Evolutionary conservation across 2,329 filamentous ascomycete species (phyloP).

Genomic region (Penicillium sp.): DNA sequence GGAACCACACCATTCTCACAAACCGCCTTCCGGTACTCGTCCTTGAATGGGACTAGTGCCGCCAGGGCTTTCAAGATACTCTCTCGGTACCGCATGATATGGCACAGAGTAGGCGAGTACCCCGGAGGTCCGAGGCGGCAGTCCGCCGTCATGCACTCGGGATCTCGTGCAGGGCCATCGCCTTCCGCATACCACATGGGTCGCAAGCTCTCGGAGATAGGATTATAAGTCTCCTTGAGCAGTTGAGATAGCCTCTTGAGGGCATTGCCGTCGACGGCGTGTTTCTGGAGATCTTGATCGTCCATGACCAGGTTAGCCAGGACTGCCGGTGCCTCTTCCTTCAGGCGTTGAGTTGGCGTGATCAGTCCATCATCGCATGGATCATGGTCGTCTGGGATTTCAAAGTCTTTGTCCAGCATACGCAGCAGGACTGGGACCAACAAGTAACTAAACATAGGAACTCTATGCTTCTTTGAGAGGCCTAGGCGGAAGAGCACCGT

Average conservation of each 20-base stretch:
- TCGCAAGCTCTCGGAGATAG: constrained; percentile 50
- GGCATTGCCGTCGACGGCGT: constrained; percentile 71
- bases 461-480: constrained; percentile 64
- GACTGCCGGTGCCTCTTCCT: constrained; percentile 72
- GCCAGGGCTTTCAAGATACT: constrained; percentile 76
- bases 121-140: constrained; percentile 63
- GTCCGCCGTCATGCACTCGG: constrained; percentile 34
- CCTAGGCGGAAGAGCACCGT: constrained; percentile 70
- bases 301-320: constrained; percentile 78
- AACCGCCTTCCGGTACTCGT: constrained; percentile 79
- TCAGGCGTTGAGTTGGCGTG: constrained; percentile 54
- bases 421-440: constrained; percentile 70
- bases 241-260: constrained; percentile 65
- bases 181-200: constrained; percentile 58
- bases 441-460: constrained; percentile 65
- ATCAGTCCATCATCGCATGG: constrained; percentile 41
- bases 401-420: constrained; percentile 61
- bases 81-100: constrained; percentile 76
- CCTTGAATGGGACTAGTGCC: constrained; percentile 78
- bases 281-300: constrained; percentile 76
- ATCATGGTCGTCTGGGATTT: constrained; percentile 43
- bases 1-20: constrained; percentile 79
- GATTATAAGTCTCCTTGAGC: constrained; percentile 68
- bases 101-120: constrained; percentile 61
- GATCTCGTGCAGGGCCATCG: constrained; percentile 23